A percentile compares a stretch with the other conserved stretches of the same genome.
Evolutionary conservation across 352 stramenopile species (phyloP).

Genomic region (Phytophthora tentaculata): DNA sequence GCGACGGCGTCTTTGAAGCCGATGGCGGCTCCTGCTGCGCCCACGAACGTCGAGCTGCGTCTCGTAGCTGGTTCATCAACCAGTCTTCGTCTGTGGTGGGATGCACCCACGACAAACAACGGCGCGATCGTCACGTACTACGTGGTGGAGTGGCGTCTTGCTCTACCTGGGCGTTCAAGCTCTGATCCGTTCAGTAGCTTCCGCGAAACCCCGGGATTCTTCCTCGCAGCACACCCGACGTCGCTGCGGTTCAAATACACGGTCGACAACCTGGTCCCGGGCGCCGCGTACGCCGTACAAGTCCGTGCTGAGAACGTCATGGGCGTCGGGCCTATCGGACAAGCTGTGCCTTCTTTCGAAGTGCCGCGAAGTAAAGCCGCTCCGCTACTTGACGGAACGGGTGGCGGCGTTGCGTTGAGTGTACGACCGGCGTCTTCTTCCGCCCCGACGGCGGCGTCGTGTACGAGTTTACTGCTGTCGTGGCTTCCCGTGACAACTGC

Average conservation of each 20-base stretch:
- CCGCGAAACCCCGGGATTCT: conserved; percentile 50
- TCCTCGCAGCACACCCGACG: conserved; percentile 48
- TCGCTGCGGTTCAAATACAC: conserved; percentile 80
- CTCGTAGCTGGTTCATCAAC: conserved; percentile 73
- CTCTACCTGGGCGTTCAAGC: conserved; percentile 25
- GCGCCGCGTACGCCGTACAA: conserved; percentile 53
- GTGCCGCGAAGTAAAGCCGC: conserved; percentile 62
- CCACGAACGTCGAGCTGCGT: conserved; percentile 70
- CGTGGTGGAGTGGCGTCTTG: conserved; percentile 84
- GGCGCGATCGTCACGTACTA: conserved; percentile 88
- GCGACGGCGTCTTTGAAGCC: conserved; percentile 82
- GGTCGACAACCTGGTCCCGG: conserved; percentile 50
- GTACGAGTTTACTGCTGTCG: conserved; percentile 47
- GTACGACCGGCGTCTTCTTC: conserved; percentile 42
- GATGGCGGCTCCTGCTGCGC: conserved; percentile 81
- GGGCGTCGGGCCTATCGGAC: conserved; percentile 46
- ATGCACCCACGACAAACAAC: conserved; percentile 80
- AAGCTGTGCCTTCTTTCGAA: conserved; percentile 58
- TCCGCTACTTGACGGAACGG: conserved; percentile 50
- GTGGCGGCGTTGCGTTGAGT: conserved; percentile 60
- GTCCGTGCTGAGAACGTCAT: conserved; percentile 83
- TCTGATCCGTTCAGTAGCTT: conserved; percentile 35
- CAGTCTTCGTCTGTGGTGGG: conserved; percentile 90
- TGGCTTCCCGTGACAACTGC: conserved; percentile 50
- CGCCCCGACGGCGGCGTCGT: conserved; percentile 25